Percentiles rank a stretch among this genome's conserved stretches.
Conservation (phyloP, 139 green algal genomes). For the Trebouxia sp. region DNA sequence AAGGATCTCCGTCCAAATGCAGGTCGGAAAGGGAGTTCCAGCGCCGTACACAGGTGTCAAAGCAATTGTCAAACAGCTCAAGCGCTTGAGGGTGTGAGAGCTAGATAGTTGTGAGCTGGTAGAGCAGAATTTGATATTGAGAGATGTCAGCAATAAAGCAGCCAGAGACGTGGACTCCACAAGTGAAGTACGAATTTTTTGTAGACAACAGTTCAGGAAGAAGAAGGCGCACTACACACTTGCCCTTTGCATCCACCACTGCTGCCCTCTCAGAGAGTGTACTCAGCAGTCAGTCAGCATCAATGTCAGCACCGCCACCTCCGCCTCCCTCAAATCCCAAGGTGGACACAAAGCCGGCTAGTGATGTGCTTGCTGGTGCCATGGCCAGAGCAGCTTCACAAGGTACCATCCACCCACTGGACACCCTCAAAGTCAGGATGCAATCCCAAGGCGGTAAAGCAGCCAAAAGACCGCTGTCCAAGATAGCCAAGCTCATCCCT, state of each 20-base stretch:
- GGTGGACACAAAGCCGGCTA: constrained; percentile 61
- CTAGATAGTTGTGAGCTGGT: constrained; percentile 29
- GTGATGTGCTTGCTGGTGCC: constrained; percentile 83
- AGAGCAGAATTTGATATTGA: constrained; percentile 26
- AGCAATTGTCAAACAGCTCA: constrained; percentile 44
- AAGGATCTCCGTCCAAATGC: not conserved
- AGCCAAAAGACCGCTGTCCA: constrained; percentile 43
- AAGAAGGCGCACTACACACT: constrained; percentile 1
- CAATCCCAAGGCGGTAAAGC: constrained; percentile 44
- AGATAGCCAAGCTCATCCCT: constrained; percentile 68
- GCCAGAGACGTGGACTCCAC: constrained; percentile 3
- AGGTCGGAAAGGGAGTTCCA: constrained; percentile 54
- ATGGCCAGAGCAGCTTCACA: constrained; percentile 82
- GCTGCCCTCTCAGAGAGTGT: constrained; percentile 25
- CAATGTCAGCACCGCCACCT: not conserved
- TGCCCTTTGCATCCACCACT: constrained; percentile 41
- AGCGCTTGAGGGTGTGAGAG: constrained; percentile 23
- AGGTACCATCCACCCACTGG: constrained; percentile 90
- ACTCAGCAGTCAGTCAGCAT: constrained; percentile 16
- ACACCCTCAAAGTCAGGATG: constrained; percentile 88
- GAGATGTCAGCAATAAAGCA: constrained; percentile 19
- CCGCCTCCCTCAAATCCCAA: constrained; percentile 18
- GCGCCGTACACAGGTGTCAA: constrained; percentile 65
- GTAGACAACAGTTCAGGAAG: constrained; percentile 16
- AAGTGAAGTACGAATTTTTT: constrained; percentile 22